Conservation (phyloP, 2,329 filamentous ascomycete genomes). For the Ceratocystis ficicola region DNA sequence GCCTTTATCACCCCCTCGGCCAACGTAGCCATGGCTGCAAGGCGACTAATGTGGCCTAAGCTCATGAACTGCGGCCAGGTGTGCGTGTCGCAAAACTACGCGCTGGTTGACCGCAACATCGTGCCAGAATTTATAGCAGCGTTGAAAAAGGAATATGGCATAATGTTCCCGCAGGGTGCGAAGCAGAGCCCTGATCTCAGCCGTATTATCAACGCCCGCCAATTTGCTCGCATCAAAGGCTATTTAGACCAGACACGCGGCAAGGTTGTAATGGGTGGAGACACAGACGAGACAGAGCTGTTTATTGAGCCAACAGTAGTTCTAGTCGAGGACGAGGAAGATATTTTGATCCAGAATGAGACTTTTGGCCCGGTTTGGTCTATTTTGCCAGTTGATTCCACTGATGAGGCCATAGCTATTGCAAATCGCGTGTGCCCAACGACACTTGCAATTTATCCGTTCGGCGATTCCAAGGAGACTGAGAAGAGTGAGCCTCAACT, state of each 20-base stretch:
- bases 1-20: constrained; percentile 80
- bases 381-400: constrained; percentile 60
- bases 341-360: constrained; percentile 70
- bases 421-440: constrained; percentile 73
- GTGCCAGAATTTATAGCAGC: constrained; percentile 60
- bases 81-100: constrained; percentile 88
- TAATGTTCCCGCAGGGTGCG: constrained; percentile 75
- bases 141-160: constrained; percentile 56
- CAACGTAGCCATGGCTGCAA: constrained; percentile 66
- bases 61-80: constrained; percentile 76
- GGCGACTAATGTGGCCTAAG: constrained; percentile 82
- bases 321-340: constrained; percentile 61
- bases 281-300: constrained; percentile 63
- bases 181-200: constrained; percentile 65
- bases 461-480: constrained; percentile 69
- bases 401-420: constrained; percentile 76
- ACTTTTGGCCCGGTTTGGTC: constrained; percentile 89
- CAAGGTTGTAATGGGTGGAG: constrained; percentile 76
- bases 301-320: constrained; percentile 92
- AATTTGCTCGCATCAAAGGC: constrained; percentile 73
- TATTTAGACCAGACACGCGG: constrained; percentile 80
- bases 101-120: constrained; percentile 65
- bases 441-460: constrained; percentile 72
- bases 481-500: constrained; percentile 47
- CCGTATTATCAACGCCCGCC: constrained; percentile 66